Conservation (phyloP, 2,329 filamentous ascomycete species). For the Diaporthe ilicicola region DNA sequence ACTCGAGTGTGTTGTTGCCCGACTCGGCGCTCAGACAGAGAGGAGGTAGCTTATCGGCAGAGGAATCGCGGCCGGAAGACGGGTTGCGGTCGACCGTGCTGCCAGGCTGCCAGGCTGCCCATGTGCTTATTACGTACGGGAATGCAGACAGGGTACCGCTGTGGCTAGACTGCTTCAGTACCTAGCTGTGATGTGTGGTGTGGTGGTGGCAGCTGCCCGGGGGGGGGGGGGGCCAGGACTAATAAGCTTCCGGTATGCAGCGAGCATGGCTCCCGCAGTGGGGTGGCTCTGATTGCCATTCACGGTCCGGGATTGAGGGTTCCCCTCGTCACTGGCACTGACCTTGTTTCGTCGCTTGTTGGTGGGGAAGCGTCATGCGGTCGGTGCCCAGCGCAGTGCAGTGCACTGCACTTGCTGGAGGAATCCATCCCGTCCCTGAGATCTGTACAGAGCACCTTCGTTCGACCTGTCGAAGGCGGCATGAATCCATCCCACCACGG, state of each 20-base stretch:
- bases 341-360: slow-evolving; percentile 4
- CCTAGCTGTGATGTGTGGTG: background rate
- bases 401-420: no score
- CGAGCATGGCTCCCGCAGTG: slow-evolving; percentile 18
- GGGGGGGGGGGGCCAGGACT: background rate
- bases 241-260: slow-evolving; percentile 18
- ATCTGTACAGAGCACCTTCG: background rate
- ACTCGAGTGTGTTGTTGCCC: background rate
- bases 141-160: background rate
- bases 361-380: slow-evolving; percentile 19
- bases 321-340: slow-evolving; percentile 7
- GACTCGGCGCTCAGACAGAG: background rate
- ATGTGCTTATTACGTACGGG: slow-evolving; percentile 12
- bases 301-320: background rate
- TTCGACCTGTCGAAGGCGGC: background rate
- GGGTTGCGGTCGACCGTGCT: background rate
- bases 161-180: no score
- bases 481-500: slow-evolving; percentile 24
- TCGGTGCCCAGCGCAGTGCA: background rate
- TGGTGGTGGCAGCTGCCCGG: background rate
- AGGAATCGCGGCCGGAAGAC: background rate
- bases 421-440: slow-evolving; percentile 17
- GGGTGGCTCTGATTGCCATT: slow-evolving; percentile 17
- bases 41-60: background rate
- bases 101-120: background rate